These are phyloP conservation scores for Thelonectria olida DNA, from an alignment of 2,329 filamentous ascomycete species.

Conservation along the genomic window DNA sequence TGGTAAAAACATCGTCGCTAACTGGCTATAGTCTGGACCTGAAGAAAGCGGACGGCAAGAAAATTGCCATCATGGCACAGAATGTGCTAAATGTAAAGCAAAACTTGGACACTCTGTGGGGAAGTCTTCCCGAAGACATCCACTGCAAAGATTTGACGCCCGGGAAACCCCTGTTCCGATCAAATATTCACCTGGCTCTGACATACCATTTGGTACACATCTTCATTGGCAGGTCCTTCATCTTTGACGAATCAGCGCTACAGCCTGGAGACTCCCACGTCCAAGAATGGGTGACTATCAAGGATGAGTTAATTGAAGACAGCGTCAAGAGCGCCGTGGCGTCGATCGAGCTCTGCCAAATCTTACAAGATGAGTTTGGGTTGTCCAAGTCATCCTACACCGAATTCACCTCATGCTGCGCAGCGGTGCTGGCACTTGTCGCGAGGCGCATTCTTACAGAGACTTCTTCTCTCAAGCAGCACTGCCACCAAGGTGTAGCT, in stretches of 20 bases:
- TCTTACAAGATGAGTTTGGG: conserved; percentile 12
- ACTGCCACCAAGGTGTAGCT: conserved; percentile 21
- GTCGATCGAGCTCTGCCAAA: conserved; percentile 29
- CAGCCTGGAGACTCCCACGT: not conserved
- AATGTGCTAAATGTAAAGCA: conserved; percentile 21
- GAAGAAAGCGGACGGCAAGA: conserved; percentile 17
- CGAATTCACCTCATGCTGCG: conserved; percentile 32
- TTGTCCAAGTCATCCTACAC: conserved; percentile 35
- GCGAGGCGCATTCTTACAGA: conserved; percentile 21
- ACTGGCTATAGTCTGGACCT: conserved; percentile 15
- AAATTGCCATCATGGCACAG: not conserved
- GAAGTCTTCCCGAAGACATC: conserved; percentile 23
- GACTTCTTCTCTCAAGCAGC: not conserved
- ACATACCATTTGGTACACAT: conserved; percentile 31
- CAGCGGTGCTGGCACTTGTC: conserved; percentile 27
- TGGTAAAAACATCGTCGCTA: not conserved
- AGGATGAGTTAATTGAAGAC: conserved; percentile 20
- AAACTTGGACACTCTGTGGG: conserved; percentile 23
- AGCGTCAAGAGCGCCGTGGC: conserved; percentile 24
- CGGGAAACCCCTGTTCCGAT: conserved; percentile 31
- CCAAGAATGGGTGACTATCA: conserved; percentile 11
- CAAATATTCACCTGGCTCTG: conserved; percentile 33
- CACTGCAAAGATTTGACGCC: conserved; percentile 31
- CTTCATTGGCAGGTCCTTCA: conserved; percentile 31
- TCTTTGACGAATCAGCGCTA: conserved; percentile 17